Evolutionary conservation across 108 stramenopile species (phyloP), one percentile per base, ranked within the genome.

Genomic region (Asterionellopsis glacialis): DNA sequence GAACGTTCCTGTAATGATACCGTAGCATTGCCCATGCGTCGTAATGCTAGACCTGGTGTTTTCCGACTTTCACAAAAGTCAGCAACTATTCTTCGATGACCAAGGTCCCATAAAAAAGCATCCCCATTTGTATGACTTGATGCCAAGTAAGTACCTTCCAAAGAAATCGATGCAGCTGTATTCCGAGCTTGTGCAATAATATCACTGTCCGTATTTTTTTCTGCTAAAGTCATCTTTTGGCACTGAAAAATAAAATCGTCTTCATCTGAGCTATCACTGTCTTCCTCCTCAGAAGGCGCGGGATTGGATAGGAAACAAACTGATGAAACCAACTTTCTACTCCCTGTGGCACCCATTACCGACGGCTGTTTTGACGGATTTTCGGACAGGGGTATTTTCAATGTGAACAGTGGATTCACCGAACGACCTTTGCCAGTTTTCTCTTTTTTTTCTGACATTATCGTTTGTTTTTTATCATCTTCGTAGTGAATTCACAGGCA

Each of bases 121-220:
- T 60, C 51, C 0, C 76, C 73, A 68, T 77, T 61, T 12, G 40
- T 45, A 64, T 76, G 75, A 59, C 74, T 73, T 6, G 80, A 65
- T 9, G 69, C 70, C 61, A 75, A 45, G 7, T 27, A 40, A 16
- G 1, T 63, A 27, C 47, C 25, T 40, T 63, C 25, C 4, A 45
- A 11, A n/a, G 61, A 40, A 18, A 51, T 1, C 2, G 44, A 38
- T 40, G 56, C 27, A 41, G 16, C 26, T 41, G 38, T 21, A 57
- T 51, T 27, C 2, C n/a, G 50, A 38, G 61, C 19, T 57, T 38
- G n/a, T 41, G 39, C 45, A 16, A 42, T 3, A n/a, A 57, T 42
- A 6, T 57, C 56, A n/a, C 5, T 38, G 11, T 45, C 56, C 1
- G 1, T 15, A 15, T 2, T 3, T 11, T 15, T 15, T 18, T 57